Evolutionary conservation across 768 basidiomycete species (phyloP), one percentile per base, ranked within the genome.

Genomic region (Suillus ampliporus): DNA sequence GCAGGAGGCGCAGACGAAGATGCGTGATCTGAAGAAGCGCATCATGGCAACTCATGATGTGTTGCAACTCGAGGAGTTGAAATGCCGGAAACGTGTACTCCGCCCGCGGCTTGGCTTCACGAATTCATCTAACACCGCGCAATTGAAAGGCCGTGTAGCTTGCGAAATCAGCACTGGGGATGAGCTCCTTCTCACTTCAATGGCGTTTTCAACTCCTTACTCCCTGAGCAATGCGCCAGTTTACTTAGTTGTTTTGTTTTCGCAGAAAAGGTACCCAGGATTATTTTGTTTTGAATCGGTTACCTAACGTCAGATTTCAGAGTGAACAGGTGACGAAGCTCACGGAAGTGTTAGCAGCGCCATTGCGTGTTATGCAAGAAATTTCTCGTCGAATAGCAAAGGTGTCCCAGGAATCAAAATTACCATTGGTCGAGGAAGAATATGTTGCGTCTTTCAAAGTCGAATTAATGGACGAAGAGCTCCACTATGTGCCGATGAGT

Each of bases 161-260:
- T 99, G 97, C 74, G 97, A 99, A 78, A 99, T 99, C 77, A 95
- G 92, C 72, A 90, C 95, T 2, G 97, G 97, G 8, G 97, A 99
- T 71, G 97, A 99, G 78, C 79, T 99, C 57, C 82, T 99, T 38
- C 83, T 99, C 65, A 99, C 97, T 99, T 99, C 83, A 95, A 97
- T 64, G 97, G 97, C 61, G 91, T 89, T 23, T 99, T 99, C 84
- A 98, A 97, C 71, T 74, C 91, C 4, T 76, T 99, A 53, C 80
- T 84, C 1, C 97, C 97, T 0, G 96, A 98, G 69, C 94, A 98
- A 61, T 94, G 90, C 70, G 96, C 97, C 0, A 91, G 94, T 2
- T 74, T 99, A n/a, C 80, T 99, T 17, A 97, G 95, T 70, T 99
- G 97, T 72, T 99, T 99, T 72, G 97, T 99, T 38, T 99, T 99